Base-by-base conservation (phyloP, 2,329 filamentous ascomycete genomes). In the Lachnellula suecica region DNA sequence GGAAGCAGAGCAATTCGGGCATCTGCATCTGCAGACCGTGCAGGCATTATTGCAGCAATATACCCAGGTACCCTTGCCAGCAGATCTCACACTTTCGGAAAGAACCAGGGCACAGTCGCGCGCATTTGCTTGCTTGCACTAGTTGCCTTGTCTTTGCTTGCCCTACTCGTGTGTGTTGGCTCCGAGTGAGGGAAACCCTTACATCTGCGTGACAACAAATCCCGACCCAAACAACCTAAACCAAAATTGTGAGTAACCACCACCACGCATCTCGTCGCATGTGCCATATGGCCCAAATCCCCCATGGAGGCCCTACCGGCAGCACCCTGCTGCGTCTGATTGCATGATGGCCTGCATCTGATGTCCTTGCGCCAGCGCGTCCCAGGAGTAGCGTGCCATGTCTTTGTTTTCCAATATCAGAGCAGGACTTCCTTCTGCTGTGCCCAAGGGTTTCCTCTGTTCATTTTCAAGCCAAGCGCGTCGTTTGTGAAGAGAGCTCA, bases 191-290 rank as follows among this genome's bases (percentile, higher is more conserved):
- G 45, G 27, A 43, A 40, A 43, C 29, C 44, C 38, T 35, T 47
- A 47, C 49, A 35, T 44, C 49, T 52, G 6, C 27, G 35, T 49
- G 51, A 53, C 51, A 53, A 49, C 51, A 53, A 45, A 43, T 41
- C 51, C 49, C 22, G 23, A 35, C 31, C 38, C 47, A 25, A n/a
- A 6, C 31, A 23, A 7, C 20, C 27, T 35, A 50, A 35, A 27
- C 17, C 27, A n/a, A 22, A 42, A 40, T 38, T 24, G 47, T 52
- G 24, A 51, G 47, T 50, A n/a, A 41, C 31, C 22, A n/a, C 20
- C 19, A 19, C 47, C 23, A 19, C 25, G 19, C 35, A 25, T 15
- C 6, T 20, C 35, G 25, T 15, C 46, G 51, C 51, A 48, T 53
- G 51, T 49, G 23, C 23, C 25, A 22, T 38, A 44, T 48, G 40